Evolutionary conservation across 2,329 filamentous ascomycete genomes (phyloP).

Genomic region (Shiraia sp.): DNA sequence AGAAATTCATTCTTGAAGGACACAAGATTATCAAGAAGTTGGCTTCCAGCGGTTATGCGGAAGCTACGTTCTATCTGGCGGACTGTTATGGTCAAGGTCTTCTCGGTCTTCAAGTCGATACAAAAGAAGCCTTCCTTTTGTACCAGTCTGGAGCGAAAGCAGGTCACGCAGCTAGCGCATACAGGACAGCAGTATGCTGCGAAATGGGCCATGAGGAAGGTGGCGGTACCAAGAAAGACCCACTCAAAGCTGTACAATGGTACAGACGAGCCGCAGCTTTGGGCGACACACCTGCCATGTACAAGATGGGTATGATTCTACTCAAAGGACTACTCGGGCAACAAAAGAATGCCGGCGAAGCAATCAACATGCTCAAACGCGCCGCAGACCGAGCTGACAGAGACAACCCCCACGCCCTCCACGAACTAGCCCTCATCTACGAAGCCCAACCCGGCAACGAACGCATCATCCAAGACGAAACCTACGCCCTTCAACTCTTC

Average conservation of each 20-base stretch:
- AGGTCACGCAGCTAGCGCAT: slow-evolving; percentile 84
- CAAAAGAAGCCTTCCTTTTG: slow-evolving; percentile 88
- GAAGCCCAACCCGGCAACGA: slow-evolving; percentile 65
- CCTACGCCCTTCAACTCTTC: slow-evolving; percentile 80
- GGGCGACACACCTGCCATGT: slow-evolving; percentile 93
- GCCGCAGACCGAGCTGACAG: slow-evolving; percentile 84
- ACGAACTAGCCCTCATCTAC: slow-evolving; percentile 75
- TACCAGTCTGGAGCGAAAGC: slow-evolving; percentile 94
- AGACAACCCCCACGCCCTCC: slow-evolving; percentile 92
- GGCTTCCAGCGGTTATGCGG: slow-evolving; percentile 69
- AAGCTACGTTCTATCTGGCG: slow-evolving; percentile 92
- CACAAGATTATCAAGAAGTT: slow-evolving; percentile 93
- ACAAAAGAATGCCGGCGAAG: slow-evolving; percentile 78
- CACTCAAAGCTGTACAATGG: slow-evolving; percentile 95
- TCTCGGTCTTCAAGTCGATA: slow-evolving; percentile 77
- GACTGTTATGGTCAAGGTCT: slow-evolving; percentile 84
- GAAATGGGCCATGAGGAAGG: slow-evolving; percentile 95
- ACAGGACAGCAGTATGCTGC: slow-evolving; percentile 94
- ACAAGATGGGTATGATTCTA: slow-evolving; percentile 95
- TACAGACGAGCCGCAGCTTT: slow-evolving; percentile 90
- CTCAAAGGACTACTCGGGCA: slow-evolving; percentile 94
- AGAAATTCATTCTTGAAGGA: slow-evolving; percentile 82
- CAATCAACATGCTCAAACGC: slow-evolving; percentile 88
- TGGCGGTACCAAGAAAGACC: slow-evolving; percentile 88
- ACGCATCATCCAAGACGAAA: slow-evolving; percentile 77